Evolutionary conservation across 2,329 filamentous ascomycete species (phyloP).

Genomic region (Fonsecaea erecta): DNA sequence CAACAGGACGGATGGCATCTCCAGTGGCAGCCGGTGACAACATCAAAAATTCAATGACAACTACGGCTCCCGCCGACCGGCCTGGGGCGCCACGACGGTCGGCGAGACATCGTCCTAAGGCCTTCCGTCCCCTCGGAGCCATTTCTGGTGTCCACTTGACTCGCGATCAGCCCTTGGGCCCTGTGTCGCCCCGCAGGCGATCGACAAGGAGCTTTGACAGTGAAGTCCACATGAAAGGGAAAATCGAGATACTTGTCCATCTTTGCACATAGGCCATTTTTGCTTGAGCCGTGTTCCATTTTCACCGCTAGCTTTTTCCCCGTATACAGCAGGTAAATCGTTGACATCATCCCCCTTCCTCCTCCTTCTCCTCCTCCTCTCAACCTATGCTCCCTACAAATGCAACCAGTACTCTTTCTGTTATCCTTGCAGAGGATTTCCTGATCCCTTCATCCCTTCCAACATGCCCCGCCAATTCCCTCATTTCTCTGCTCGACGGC

Average conservation of each 20-base stretch:
- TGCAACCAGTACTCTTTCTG: background rate
- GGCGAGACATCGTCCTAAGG: background rate
- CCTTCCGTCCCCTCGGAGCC: background rate
- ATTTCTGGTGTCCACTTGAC: background rate
- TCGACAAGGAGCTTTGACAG: background rate
- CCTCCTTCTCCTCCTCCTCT: too few relatives aligned
- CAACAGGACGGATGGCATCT: background rate
- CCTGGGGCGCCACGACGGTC: background rate
- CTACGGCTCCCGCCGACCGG: background rate
- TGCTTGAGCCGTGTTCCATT: background rate
- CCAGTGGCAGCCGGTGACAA: background rate
- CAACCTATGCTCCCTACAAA: background rate
- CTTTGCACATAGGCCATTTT: background rate
- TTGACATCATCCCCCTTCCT: background rate
- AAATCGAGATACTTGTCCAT: background rate
- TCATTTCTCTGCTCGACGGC: background rate
- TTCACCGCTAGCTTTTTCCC: background rate
- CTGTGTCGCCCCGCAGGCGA: background rate
- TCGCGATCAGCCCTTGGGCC: background rate
- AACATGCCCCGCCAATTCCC: conserved; percentile 11
- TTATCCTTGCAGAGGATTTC: too few relatives aligned
- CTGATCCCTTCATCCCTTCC: background rate
- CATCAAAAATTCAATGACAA: background rate
- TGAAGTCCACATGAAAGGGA: background rate
- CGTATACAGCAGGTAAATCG: background rate